Evolutionary conservation across 2,329 filamentous ascomycete species (phyloP).

Genomic region (Tolypocladium pustulatum): DNA sequence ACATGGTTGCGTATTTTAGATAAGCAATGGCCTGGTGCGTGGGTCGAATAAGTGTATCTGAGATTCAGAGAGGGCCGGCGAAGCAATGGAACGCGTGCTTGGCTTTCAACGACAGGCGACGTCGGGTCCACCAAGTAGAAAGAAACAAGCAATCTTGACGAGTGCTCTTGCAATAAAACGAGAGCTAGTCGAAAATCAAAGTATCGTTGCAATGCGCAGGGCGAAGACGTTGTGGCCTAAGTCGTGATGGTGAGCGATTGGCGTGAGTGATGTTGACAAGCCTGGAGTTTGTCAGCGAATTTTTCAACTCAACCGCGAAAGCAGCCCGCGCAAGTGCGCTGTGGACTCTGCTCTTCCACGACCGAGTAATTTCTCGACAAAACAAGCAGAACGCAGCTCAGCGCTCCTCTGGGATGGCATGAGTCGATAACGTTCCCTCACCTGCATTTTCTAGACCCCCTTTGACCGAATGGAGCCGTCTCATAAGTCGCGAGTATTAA

Average conservation of each 20-base stretch:
- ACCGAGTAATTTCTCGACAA: background rate
- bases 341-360: background rate
- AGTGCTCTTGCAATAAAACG: background rate
- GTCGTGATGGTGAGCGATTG: background rate
- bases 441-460: background rate
- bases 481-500: background rate
- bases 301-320: background rate
- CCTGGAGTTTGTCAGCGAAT: background rate
- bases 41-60: background rate
- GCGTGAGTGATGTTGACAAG: background rate
- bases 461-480: background rate
- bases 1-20: conserved; percentile 22
- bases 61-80: background rate
- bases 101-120: background rate
- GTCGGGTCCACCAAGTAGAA: background rate
- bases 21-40: background rate
- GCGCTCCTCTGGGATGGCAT: background rate
- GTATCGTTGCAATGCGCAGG: background rate
- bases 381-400: background rate
- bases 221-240: background rate
- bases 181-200: background rate
- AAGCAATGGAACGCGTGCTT: background rate
- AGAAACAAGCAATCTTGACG: background rate
- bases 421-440: background rate
- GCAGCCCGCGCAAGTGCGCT: background rate